Evolutionary conservation across 805 yeast genomes (phyloP), one percentile per base, ranked within the genome.

Genomic region (Cyberlindnera maritima): DNA sequence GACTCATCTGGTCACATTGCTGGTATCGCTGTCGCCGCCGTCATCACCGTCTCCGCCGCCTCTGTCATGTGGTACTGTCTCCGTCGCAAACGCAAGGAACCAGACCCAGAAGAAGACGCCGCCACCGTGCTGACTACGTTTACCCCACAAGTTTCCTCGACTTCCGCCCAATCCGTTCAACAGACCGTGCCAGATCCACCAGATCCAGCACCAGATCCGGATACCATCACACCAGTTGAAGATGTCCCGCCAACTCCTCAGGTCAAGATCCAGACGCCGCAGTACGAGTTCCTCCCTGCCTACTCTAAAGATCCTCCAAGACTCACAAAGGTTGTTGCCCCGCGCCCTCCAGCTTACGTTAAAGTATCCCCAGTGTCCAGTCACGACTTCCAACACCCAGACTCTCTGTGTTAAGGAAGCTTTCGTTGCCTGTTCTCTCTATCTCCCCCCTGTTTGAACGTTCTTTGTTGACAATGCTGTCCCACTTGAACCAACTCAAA

Each of bases 271-370:
- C 20, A 23, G 25, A 21, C 32, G 7, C 32, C 32, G 17, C 31
- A 37, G 23, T 25, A 12, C 14, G 47, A 47, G 26, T 28, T 33
- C 14, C 39, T 47, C 4, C 50, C 50, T 3, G 26, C 41, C n/a
- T 47, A 47, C 19, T 41, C 50, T 3, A 47, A 40, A 34, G 29
- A 38, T 13, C 34, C 47, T 8, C 47, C 47, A 15, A 39, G 29
- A 36, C 29, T 43, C 18, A 36, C 44, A 13, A 43, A 43, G 31
- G 32, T 47, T n/a, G 39, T 43, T 23, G 47, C 47, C 3, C 50
- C 44, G 9, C 46, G 35, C 15, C 44, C 41, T 3, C 46, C 46
- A 28, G 14, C 12, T 13, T 42, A 42, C 28, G 39, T 41, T 14
- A 13, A 37, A 17, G 21, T 20, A 25, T n/a, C 40, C n/a, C 31